Evolutionary conservation across 1,284 basidiomycete genomes (phyloP).

Genomic region (Fistulinella staudtii): DNA sequence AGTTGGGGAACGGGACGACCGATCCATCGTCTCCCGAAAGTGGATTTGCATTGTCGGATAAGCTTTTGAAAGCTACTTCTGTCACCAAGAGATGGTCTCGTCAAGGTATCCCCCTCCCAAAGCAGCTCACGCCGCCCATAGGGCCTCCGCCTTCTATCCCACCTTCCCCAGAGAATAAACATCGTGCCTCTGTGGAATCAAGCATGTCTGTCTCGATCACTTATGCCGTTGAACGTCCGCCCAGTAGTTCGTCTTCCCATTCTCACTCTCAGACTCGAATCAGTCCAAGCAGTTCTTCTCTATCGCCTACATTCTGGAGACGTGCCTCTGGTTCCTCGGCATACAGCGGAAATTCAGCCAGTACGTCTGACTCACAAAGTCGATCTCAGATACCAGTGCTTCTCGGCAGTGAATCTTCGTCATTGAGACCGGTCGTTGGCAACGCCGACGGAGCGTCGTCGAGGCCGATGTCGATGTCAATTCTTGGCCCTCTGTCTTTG

Average conservation of each 20-base stretch:
- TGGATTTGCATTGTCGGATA: constrained; percentile 12
- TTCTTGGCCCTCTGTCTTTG: constrained; percentile 10
- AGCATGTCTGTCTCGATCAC: constrained; percentile 34
- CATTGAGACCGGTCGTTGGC: constrained; percentile 5
- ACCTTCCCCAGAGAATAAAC: constrained; percentile 21
- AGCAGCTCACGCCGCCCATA: constrained; percentile 51
- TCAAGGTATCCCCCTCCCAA: constrained; percentile 47
- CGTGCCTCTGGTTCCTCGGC: constrained; percentile 54
- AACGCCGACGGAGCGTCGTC: constrained; percentile 6
- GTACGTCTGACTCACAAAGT: constrained; percentile 45
- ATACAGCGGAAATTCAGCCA: constrained; percentile 46
- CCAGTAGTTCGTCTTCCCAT: constrained; percentile 44
- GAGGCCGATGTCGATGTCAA: constrained; percentile 22
- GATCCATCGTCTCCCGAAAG: not conserved
- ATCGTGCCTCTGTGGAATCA: constrained; percentile 19
- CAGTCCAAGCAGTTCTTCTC: constrained; percentile 47
- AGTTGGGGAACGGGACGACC: constrained; percentile 2
- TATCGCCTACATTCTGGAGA: constrained; percentile 53
- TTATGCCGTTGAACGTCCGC: constrained; percentile 35
- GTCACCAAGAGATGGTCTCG: constrained; percentile 56
- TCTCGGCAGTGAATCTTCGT: constrained; percentile 6
- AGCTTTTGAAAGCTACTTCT: constrained; percentile 22
- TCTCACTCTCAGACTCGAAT: constrained; percentile 32
- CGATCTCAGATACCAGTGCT: constrained; percentile 14
- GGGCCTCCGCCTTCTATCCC: constrained; percentile 54